Conservation (phyloP, 352 stramenopile genomes). For the Pythium brassicae region DNA sequence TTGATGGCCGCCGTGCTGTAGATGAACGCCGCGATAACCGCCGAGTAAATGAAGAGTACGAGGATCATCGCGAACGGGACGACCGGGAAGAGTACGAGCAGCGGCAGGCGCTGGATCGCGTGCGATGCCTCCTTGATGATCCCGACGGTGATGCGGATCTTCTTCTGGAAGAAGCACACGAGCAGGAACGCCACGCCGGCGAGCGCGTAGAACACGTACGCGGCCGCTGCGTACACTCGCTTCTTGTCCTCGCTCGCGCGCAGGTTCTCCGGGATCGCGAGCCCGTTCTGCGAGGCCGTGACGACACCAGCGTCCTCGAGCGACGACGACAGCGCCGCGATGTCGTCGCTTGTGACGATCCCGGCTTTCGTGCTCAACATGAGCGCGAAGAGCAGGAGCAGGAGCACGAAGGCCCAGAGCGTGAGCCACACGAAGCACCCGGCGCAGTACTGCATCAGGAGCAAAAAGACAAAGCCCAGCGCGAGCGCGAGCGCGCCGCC, state of each 20-base stretch:
- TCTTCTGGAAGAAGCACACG: constrained; percentile 83
- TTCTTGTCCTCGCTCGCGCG: constrained; percentile 52
- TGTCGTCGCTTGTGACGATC: constrained; percentile 47
- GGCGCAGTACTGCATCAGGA: constrained; percentile 69
- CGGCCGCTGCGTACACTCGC: constrained; percentile 50
- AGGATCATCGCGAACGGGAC: constrained; percentile 60
- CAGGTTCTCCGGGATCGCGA: constrained; percentile 51
- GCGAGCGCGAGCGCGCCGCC: constrained; percentile 43
- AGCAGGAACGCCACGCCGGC: constrained; percentile 62
- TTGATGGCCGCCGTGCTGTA: constrained; percentile 56
- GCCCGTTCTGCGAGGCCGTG: constrained; percentile 29
- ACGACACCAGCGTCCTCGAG: constrained; percentile 33
- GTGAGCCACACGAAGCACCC: constrained; percentile 72
- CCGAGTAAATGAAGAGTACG: constrained; percentile 57
- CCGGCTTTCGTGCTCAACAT: constrained; percentile 74
- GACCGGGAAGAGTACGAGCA: constrained; percentile 68
- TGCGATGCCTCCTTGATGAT: constrained; percentile 79
- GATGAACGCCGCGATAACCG: constrained; percentile 58
- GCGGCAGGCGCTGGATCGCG: constrained; percentile 50
- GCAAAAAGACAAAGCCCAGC: constrained; percentile 62
- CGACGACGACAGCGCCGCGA: constrained; percentile 34
- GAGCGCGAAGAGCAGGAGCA: constrained; percentile 65
- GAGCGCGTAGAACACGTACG: constrained; percentile 62
- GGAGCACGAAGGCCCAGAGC: constrained; percentile 60
- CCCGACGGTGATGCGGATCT: constrained; percentile 63